phyloP scores from a whole-genome alignment of 768 basidiomycete genomes.

The Glaciozyma martinii region DNA sequence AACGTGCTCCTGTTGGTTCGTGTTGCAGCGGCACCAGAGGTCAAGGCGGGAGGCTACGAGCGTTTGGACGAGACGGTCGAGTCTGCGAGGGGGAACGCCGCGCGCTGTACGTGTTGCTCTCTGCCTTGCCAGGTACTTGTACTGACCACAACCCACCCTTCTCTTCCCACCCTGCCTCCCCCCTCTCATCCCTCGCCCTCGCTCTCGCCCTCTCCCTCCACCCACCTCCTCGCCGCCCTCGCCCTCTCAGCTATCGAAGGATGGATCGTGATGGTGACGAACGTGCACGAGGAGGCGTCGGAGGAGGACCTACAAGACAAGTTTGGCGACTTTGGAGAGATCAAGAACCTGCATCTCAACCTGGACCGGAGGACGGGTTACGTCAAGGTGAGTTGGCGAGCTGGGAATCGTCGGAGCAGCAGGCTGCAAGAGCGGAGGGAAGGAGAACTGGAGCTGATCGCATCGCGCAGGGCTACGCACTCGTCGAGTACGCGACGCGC shows the following conservation, averaged over 20 bases:
- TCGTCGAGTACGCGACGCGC: slow-evolving; percentile 95
- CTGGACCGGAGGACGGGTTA: slow-evolving; percentile 95
- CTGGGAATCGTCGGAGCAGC: too few relatives aligned
- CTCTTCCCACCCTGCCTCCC: neutral
- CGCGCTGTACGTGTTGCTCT: neutral
- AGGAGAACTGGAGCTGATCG: neutral
- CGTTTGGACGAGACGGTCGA: neutral
- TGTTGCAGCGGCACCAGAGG: neutral
- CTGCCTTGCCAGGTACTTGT: neutral
- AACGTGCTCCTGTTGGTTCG: too few relatives aligned
- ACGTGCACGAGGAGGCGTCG: slow-evolving; percentile 94
- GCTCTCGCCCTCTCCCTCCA: neutral
- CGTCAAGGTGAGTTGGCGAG: slow-evolving; percentile 67
- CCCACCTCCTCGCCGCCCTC: neutral
- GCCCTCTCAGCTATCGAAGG: neutral
- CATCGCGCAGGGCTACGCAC: slow-evolving; percentile 77
- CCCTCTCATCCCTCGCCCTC: neutral
- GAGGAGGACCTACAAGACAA: slow-evolving; percentile 96
- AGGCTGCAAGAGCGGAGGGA: neutral
- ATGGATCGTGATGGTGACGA: slow-evolving; percentile 67
- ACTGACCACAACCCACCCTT: neutral
- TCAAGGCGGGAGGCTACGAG: neutral
- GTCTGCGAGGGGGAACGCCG: neutral
- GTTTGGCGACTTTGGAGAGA: slow-evolving; percentile 92
- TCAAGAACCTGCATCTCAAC: slow-evolving; percentile 95